These are phyloP conservation scores for Malbranchea cinnamomea DNA, from an alignment of 2,329 filamentous ascomycete genomes.

Conservation along the genomic window DNA sequence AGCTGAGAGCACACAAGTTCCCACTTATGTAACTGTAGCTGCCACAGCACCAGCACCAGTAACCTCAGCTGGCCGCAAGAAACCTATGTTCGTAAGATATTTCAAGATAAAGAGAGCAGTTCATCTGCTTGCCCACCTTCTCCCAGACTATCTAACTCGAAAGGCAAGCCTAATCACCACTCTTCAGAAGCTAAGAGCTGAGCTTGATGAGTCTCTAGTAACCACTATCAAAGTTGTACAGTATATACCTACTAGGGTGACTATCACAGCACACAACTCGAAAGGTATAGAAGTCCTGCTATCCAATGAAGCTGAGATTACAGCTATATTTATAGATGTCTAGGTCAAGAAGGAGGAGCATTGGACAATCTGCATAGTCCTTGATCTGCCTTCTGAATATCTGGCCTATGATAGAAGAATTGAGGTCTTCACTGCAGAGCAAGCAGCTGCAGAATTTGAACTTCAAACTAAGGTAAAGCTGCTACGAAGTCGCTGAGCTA, in stretches of 20 bases:
- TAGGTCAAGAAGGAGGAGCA: slow-evolving; percentile 1
- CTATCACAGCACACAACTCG: neutral
- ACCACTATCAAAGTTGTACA: neutral
- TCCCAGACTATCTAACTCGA: neutral
- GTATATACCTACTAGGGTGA: neutral
- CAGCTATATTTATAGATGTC: neutral
- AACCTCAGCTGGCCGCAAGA: neutral
- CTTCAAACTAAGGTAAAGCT: neutral
- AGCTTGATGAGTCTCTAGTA: slow-evolving; percentile 1
- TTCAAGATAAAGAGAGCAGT: neutral
- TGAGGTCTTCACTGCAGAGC: too few relatives aligned
- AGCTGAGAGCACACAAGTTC: too few relatives aligned
- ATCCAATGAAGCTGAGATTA: neutral
- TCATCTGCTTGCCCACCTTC: neutral
- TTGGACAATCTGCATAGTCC: slow-evolving; percentile 1
- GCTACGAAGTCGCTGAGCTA: neutral
- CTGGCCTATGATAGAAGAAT: too few relatives aligned
- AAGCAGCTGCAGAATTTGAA: neutral
- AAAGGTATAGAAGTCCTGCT: neutral
- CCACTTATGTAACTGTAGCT: slow-evolving; percentile 1
- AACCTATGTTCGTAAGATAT: neutral
- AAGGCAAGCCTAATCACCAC: slow-evolving; percentile 1
- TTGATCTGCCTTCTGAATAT: too few relatives aligned
- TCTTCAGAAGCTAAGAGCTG: slow-evolving; percentile 1
- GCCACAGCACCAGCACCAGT: neutral